Percentiles rank a stretch among this genome's conserved stretches.
Conservation (phyloP, 257 asterid species). For the Oldenlandia corymbosa region DNA sequence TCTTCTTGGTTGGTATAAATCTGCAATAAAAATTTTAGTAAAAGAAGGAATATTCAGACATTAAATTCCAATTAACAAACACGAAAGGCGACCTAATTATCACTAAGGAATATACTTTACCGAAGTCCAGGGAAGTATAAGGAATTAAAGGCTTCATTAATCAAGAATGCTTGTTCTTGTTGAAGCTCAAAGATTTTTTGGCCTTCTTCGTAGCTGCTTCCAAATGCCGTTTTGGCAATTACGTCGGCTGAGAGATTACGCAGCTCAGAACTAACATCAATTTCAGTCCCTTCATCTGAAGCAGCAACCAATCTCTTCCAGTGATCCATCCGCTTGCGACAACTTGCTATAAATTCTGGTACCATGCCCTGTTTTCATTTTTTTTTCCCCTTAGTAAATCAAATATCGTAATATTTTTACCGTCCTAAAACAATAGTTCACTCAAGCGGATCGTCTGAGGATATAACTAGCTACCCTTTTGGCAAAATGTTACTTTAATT, state of each 20-base stretch:
- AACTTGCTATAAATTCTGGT: conserved; percentile 6
- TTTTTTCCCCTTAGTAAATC: too few relatives aligned
- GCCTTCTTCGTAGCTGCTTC: conserved; percentile 9
- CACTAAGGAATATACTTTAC: too few relatives aligned
- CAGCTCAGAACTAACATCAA: conserved; percentile 4
- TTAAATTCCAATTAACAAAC: too few relatives aligned
- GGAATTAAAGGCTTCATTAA: conserved; percentile 7
- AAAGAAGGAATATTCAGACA: too few relatives aligned
- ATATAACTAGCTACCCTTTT: too few relatives aligned
- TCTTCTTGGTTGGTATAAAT: conserved; percentile 26
- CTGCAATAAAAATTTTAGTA: conserved; percentile 15
- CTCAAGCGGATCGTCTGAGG: too few relatives aligned
- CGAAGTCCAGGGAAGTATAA: conserved; percentile 23
- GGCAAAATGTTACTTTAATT: too few relatives aligned
- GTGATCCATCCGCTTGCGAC: neutral
- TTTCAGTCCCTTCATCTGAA: conserved; percentile 1
- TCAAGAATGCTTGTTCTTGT: neutral
- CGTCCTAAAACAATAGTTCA: too few relatives aligned
- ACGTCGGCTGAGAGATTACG: conserved; percentile 8
- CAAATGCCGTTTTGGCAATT: conserved; percentile 1
- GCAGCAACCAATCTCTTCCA: neutral
- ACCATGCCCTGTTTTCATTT: conserved; percentile 13
- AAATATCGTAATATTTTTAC: too few relatives aligned
- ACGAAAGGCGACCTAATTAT: too few relatives aligned
- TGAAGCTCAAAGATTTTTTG: conserved; percentile 9